Evolutionary conservation across 2,329 filamentous ascomycete genomes (phyloP), one percentile per base, ranked within the genome.

Genomic region (Neonectria coccinea): DNA sequence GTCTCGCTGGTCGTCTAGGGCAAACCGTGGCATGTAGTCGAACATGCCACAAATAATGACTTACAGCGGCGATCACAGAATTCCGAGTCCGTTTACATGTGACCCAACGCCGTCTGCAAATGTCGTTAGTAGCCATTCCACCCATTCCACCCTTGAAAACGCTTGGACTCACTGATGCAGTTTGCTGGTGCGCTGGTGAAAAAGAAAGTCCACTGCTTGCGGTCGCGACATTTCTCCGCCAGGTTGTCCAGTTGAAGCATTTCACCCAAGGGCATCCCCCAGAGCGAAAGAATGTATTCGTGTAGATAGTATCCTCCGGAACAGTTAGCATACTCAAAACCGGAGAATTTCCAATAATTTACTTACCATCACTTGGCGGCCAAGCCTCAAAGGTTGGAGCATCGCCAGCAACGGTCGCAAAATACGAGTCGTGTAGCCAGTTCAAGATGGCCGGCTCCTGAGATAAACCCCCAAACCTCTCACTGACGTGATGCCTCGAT

Each of bases 391-490:
- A 84, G 5, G 74, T 66, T 0, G 86, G 83, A 53, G 82, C 81
- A 62, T 90, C 87, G 2, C 86, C 85, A 0, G 83, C 87, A 0
- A 88, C 82, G 1, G 87, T 87, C 0, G 85, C 78, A 67, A 89
- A 88, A 14, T 54, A 62, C 6, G 83, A 80, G 58, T 88, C 83
- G 86, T 86, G 89, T 18, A 89, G 77, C 86, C 87, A 89, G 41
- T 81, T 79, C 14, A 87, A 78, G 7, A 82, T 83, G 5, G 79
- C 80, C 16, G 82, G 77, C 2, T 80, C 82, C 0, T 83, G 82
- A 54, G 85, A 80, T 2, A 87, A 77, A 1, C 85, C 86, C 59
- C 76, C 72, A 7, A 72, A 64, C 1, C 70, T 73, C 22, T 81
- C 78, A 56, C 83, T 76, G 6, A 78, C 77, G 0, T 71, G 66